A percentile compares a stretch with the other conserved stretches of the same genome.
phyloP scores from a whole-genome alignment of 73 alveolate species.

The Paramecium caudatum region DNA sequence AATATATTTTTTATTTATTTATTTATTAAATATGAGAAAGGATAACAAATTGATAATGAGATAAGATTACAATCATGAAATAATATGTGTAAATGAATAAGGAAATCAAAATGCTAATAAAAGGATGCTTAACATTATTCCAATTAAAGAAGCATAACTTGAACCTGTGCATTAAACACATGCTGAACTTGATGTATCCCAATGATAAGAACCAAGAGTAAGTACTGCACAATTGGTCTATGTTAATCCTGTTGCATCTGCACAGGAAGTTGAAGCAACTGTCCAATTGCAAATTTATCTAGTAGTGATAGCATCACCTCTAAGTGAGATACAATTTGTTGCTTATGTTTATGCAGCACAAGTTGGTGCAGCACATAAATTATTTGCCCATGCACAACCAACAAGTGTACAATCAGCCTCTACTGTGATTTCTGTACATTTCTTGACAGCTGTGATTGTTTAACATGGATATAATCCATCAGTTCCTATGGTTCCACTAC shows the following conservation, averaged over 20 bases:
- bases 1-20: too few relatives aligned
- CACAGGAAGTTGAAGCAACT: slow-evolving; percentile 3
- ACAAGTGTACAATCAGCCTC: not conserved
- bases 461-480: slow-evolving; percentile 42
- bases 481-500: not conserved
- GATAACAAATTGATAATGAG: too few relatives aligned
- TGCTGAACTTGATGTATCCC: not conserved
- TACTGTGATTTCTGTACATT: not conserved
- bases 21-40: too few relatives aligned
- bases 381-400: not conserved
- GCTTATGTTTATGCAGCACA: not conserved
- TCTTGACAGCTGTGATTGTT: not conserved
- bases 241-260: slow-evolving; percentile 48
- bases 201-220: slow-evolving; percentile 27
- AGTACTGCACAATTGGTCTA: slow-evolving; percentile 6
- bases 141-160: not conserved
- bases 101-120: too few relatives aligned
- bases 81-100: too few relatives aligned
- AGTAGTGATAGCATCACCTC: slow-evolving; percentile 9
- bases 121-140: too few relatives aligned
- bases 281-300: slow-evolving; percentile 24
- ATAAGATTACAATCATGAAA: too few relatives aligned
- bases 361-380: slow-evolving; percentile 23
- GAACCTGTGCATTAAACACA: not conserved
- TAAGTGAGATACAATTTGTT: not conserved